A percentile compares a stretch with the other conserved stretches of the same genome.
phyloP scores from a whole-genome alignment of 179 eudicot genomes.

The Silene noctiflora region DNA sequence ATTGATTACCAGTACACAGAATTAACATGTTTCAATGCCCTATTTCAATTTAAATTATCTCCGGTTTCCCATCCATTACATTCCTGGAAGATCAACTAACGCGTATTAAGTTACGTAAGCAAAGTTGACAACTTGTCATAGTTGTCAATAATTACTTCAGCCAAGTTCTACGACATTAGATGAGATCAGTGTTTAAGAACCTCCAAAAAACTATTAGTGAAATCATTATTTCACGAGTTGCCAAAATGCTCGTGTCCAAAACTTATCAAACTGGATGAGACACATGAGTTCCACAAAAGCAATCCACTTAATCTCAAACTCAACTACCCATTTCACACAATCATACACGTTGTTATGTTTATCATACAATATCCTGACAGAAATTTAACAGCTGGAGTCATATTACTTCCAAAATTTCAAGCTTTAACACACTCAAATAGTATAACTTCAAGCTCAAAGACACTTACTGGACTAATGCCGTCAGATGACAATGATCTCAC shows the following conservation, averaged over 20 bases:
- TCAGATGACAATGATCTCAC: slow-evolving; percentile 57
- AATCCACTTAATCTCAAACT: not conserved
- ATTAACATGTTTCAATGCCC: not conserved
- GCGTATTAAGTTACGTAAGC: not conserved
- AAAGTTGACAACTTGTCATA: not conserved
- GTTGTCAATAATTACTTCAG: not conserved
- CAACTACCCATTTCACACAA: not conserved
- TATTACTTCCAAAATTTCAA: too few relatives aligned
- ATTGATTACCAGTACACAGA: not conserved
- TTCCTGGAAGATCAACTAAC: not conserved
- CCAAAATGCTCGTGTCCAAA: not conserved
- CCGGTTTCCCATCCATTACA: not conserved
- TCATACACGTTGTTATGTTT: not conserved
- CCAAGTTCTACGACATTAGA: not conserved
- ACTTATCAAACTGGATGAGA: not conserved
- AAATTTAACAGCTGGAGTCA: too few relatives aligned
- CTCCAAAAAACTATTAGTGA: not conserved
- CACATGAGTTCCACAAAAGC: not conserved
- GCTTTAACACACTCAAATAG: too few relatives aligned
- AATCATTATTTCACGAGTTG: not conserved
- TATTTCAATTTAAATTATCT: not conserved
- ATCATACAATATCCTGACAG: not conserved
- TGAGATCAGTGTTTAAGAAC: too few relatives aligned
- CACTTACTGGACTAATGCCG: slow-evolving; percentile 46
- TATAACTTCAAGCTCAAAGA: too few relatives aligned